Percentiles rank a stretch among this genome's conserved stretches.
Evolutionary conservation across 2,329 filamentous ascomycete species (phyloP).

Genomic region (Dothistroma septosporum): DNA sequence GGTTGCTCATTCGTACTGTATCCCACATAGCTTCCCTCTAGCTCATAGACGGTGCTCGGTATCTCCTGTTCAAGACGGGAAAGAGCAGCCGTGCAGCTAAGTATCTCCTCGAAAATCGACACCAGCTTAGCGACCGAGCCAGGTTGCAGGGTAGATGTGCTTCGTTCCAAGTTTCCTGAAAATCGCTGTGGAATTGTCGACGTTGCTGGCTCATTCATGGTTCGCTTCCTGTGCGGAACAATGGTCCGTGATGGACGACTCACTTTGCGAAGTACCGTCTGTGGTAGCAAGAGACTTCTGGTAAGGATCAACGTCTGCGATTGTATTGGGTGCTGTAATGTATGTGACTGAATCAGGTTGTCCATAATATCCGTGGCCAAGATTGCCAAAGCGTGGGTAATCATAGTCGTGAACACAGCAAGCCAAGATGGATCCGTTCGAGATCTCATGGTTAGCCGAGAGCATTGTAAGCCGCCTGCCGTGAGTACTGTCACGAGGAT

Average conservation of each 20-base stretch:
- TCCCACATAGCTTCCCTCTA: neutral
- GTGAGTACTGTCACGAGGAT: neutral
- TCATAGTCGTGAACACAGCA: neutral
- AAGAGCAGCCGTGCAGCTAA: neutral
- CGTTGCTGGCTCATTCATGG: neutral
- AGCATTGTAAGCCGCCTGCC: neutral
- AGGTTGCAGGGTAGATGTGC: neutral
- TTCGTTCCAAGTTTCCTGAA: neutral
- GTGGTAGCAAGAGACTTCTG: slow-evolving; percentile 11
- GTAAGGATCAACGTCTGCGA: slow-evolving; percentile 15
- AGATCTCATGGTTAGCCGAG: neutral
- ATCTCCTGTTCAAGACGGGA: neutral
- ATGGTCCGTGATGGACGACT: no score
- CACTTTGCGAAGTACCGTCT: neutral
- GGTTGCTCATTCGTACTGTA: neutral
- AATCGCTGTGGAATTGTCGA: neutral
- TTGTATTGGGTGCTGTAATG: slow-evolving; percentile 15
- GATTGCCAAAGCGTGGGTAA: slow-evolving; percentile 1
- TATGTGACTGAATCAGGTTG: slow-evolving; percentile 12
- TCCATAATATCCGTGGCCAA: slow-evolving; percentile 15
- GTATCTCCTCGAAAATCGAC: neutral
- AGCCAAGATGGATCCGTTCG: slow-evolving; percentile 3
- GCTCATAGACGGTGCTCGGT: neutral
- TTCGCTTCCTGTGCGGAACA: no score
- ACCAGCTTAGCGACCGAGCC: slow-evolving; percentile 1